phyloP scores from a whole-genome alignment of 768 basidiomycete species.

The Cantharellus anzutake region DNA sequence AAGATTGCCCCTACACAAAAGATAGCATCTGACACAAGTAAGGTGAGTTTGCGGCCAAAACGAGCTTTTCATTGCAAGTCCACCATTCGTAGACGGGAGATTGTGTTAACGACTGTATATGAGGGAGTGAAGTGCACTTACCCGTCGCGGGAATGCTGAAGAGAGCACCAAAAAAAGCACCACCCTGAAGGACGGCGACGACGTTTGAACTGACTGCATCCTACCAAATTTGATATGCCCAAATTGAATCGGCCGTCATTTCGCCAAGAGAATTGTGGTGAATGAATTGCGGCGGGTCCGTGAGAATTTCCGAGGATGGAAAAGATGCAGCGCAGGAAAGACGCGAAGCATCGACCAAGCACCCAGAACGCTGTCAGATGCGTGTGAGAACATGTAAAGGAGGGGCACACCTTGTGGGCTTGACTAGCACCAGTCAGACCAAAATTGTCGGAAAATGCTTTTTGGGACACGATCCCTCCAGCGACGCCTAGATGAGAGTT shows the following conservation, averaged over 20 bases:
- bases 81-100: neutral
- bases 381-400: neutral
- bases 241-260: no score
- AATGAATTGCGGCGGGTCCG: no score
- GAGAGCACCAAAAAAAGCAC: slow-evolving; percentile 76
- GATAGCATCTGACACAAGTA: slow-evolving; percentile 39
- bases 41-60: slow-evolving; percentile 46
- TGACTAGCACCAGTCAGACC: slow-evolving; percentile 28
- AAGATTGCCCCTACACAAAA: slow-evolving; percentile 59
- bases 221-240: neutral
- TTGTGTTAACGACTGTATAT: neutral
- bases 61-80: slow-evolving; percentile 22
- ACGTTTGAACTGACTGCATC: slow-evolving; percentile 60
- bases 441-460: slow-evolving; percentile 44
- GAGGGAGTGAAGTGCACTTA: slow-evolving; percentile 16
- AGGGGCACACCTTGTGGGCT: slow-evolving; percentile 8
- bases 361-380: neutral
- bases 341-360: no score
- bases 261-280: no score
- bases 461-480: slow-evolving; percentile 47
- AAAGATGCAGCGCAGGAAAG: neutral
- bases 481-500: slow-evolving; percentile 33
- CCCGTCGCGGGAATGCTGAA: slow-evolving; percentile 51
- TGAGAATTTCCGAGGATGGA: neutral
- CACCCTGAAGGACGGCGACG: slow-evolving; percentile 73